phyloP scores from a whole-genome alignment of 2,329 filamentous ascomycete genomes.

The Dactylellina cionopaga region DNA sequence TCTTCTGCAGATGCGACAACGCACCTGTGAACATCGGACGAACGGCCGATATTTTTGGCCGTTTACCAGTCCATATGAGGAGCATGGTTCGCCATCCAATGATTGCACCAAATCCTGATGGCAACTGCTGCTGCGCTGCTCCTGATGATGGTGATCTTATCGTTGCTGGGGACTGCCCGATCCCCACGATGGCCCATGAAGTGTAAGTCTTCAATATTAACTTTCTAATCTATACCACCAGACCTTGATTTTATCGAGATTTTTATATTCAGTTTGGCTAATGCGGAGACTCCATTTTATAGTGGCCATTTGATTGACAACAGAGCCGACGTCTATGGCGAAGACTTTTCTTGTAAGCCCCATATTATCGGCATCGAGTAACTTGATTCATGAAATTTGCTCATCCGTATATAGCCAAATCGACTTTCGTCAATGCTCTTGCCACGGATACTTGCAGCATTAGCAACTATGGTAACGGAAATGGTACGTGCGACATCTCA shows the following conservation, averaged over 20 bases:
- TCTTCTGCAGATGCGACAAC: slow-evolving; percentile 41
- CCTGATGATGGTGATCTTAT: slow-evolving; percentile 38
- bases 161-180: slow-evolving; percentile 37
- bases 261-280: too few relatives aligned
- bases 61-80: slow-evolving; percentile 38
- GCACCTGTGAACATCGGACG: slow-evolving; percentile 35
- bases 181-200: slow-evolving; percentile 23
- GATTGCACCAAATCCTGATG: slow-evolving; percentile 32
- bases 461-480: slow-evolving; percentile 25
- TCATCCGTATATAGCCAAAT: slow-evolving; percentile 31
- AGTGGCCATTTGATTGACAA: slow-evolving; percentile 44
- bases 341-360: slow-evolving; percentile 38
- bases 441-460: slow-evolving; percentile 32
- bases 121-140: slow-evolving; percentile 27
- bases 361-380: background rate
- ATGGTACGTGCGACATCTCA: background rate
- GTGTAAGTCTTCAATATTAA: slow-evolving; percentile 8
- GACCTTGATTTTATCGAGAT: too few relatives aligned
- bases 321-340: slow-evolving; percentile 29
- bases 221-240: too few relatives aligned
- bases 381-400: too few relatives aligned
- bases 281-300: too few relatives aligned
- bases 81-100: slow-evolving; percentile 44
- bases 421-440: slow-evolving; percentile 15
- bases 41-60: slow-evolving; percentile 36